Conservation (phyloP, 176 grass and related monocot genomes). For the Typha latifolia region DNA sequence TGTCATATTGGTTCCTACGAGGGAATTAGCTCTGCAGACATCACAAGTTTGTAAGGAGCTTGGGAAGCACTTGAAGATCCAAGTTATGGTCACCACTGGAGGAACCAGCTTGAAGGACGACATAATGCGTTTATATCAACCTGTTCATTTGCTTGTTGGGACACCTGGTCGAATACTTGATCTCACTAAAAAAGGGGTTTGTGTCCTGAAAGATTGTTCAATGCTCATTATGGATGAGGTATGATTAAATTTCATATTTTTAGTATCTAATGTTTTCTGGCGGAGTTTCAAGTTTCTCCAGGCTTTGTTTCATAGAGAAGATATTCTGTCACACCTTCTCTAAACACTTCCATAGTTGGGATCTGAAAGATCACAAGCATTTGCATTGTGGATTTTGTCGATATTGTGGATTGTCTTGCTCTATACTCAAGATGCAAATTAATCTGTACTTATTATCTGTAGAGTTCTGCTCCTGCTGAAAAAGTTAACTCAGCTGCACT, state of each 20-base stretch:
- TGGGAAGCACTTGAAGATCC: slow-evolving; percentile 77
- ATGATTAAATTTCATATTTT: slow-evolving; percentile 13
- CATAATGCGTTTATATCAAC: slow-evolving; percentile 75
- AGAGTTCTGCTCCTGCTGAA: neutral
- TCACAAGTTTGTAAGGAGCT: slow-evolving; percentile 99
- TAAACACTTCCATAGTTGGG: too few species aligned
- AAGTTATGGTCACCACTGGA: slow-evolving; percentile 96
- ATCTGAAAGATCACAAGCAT: too few species aligned
- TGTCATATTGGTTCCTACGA: slow-evolving; percentile 95
- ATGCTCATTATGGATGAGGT: slow-evolving; percentile 98
- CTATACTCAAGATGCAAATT: slow-evolving; percentile 12
- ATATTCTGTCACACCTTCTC: too few species aligned
- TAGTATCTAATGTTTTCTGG: too few species aligned
- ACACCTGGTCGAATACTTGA: slow-evolving; percentile 91
- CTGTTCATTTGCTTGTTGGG: slow-evolving; percentile 91
- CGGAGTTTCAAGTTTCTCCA: too few species aligned
- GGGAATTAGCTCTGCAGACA: slow-evolving; percentile 92
- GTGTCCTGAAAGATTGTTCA: slow-evolving; percentile 68
- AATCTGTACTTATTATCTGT: slow-evolving; percentile 5
- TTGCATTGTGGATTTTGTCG: too few species aligned
- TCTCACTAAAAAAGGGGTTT: slow-evolving; percentile 87
- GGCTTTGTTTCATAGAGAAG: too few species aligned
- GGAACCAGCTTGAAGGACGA: slow-evolving; percentile 95
- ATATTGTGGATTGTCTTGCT: neutral
- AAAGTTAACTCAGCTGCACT: neutral